These are phyloP conservation scores for Oldenlandia corymbosa DNA, from an alignment of 257 asterid genomes.

Conservation along the genomic window DNA sequence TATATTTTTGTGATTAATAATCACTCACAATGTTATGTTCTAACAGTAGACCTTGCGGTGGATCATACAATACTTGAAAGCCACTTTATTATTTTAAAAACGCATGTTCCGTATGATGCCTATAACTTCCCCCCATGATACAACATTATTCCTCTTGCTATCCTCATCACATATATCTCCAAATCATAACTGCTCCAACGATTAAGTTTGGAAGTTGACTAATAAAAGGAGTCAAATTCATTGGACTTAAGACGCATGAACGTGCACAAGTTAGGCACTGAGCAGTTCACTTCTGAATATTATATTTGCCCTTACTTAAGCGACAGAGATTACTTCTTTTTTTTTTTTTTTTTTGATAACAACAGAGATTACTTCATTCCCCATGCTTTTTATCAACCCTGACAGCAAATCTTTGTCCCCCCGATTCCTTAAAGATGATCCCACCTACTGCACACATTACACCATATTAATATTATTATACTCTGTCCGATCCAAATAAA, in stretches of 20 bases:
- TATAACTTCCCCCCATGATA: background rate
- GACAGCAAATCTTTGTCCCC: conserved; percentile 51
- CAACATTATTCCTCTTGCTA: background rate
- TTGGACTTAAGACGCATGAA: conserved; percentile 9
- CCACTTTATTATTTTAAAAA: too few species aligned
- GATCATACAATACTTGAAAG: too few species aligned
- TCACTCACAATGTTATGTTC: too few species aligned
- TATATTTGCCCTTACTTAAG: conserved; percentile 5
- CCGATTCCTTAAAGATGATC: conserved; percentile 14
- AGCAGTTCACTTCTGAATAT: conserved; percentile 10
- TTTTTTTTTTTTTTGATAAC: too few species aligned
- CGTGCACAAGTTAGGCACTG: background rate
- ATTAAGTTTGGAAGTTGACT: conserved; percentile 5
- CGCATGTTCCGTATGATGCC: background rate
- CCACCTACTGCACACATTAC: conserved; percentile 32
- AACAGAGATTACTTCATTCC: conserved; percentile 30
- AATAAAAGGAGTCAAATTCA: too few species aligned
- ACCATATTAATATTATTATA: too few species aligned
- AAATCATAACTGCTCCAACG: conserved; percentile 7
- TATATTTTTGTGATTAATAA: too few species aligned
- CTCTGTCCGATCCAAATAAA: too few species aligned
- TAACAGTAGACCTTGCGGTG: too few species aligned
- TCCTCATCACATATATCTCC: background rate
- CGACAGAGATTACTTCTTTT: conserved; percentile 27
- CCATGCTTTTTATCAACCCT: conserved; percentile 34